These are phyloP conservation scores for Nevesoporus exiguus DNA, from an alignment of 768 basidiomycete genomes.

Conservation along the genomic window DNA sequence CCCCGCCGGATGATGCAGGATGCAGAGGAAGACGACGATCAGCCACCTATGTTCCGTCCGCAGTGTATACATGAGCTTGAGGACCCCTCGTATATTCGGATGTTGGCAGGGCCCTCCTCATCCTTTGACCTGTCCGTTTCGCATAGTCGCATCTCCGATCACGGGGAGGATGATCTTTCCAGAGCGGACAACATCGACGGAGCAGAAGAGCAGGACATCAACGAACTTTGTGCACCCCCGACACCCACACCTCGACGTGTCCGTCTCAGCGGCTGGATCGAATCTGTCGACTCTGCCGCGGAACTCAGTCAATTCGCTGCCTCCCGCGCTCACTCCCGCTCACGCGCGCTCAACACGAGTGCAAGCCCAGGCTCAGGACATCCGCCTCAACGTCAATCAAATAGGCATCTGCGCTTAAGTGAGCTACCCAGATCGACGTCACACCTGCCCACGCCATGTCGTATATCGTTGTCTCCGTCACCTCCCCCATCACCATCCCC, in stretches of 20 bases:
- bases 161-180: neutral
- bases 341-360: neutral
- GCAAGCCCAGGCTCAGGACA: neutral
- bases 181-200: neutral
- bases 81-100: constrained; percentile 30
- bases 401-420: neutral
- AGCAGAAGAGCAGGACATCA: too few relatives aligned
- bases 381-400: neutral
- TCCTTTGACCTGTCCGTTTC: constrained; percentile 3
- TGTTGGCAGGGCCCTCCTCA: constrained; percentile 7
- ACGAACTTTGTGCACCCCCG: constrained; percentile 17
- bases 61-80: constrained; percentile 58
- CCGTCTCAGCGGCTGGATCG: constrained; percentile 53
- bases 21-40: constrained; percentile 28
- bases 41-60: constrained; percentile 27
- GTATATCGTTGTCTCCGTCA: neutral
- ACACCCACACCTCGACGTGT: constrained; percentile 31
- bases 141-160: neutral
- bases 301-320: constrained; percentile 52
- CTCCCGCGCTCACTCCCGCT: constrained; percentile 17
- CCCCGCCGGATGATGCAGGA: constrained; percentile 29
- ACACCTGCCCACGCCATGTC: neutral
- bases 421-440: neutral
- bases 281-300: constrained; percentile 46
- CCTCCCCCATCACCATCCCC: neutral